Percentiles rank a stretch among this genome's conserved stretches.
Conservation (phyloP, 345 rosid species). For the Arabis alpina region DNA sequence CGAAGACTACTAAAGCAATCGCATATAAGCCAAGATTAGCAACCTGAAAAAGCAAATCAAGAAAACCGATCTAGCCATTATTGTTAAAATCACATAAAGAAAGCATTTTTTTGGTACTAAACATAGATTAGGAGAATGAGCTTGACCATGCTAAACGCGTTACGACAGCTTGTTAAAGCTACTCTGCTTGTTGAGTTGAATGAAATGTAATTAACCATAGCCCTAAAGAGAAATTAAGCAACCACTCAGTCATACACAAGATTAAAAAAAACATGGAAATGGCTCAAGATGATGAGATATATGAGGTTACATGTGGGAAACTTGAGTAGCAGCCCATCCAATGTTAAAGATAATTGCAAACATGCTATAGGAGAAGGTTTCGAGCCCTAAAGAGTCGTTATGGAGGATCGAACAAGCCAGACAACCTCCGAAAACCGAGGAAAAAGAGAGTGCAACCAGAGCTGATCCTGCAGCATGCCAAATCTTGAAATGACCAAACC, state of each 20-base stretch:
- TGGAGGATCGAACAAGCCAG: slow-evolving; percentile 70
- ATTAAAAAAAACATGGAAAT: neutral
- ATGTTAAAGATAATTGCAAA: slow-evolving; percentile 92
- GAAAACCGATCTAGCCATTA: slow-evolving; percentile 11
- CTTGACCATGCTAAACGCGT: slow-evolving; percentile 92
- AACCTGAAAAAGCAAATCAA: slow-evolving; percentile 52
- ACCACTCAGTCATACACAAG: neutral
- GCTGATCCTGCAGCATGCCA: slow-evolving; percentile 96
- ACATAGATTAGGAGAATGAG: slow-evolving; percentile 29
- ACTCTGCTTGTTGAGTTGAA: slow-evolving; percentile 88
- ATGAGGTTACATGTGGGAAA: slow-evolving; percentile 84
- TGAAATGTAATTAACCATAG: slow-evolving; percentile 92
- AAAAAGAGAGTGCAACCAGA: slow-evolving; percentile 88
- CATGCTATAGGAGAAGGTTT: slow-evolving; percentile 77
- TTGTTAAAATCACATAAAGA: slow-evolving; percentile 3
- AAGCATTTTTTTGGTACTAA: slow-evolving; percentile 1
- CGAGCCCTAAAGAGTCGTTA: slow-evolving; percentile 48
- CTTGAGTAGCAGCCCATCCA: slow-evolving; percentile 99
- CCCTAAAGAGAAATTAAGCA: slow-evolving; percentile 51
- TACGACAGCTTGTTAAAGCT: slow-evolving; percentile 84
- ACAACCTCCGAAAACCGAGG: slow-evolving; percentile 96
- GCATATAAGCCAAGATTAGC: slow-evolving; percentile 92
- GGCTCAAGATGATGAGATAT: neutral
- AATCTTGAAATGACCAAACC: slow-evolving; percentile 94
- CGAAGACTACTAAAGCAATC: slow-evolving; percentile 73